A percentile compares a stretch with the other conserved stretches of the same genome.
Conservation (phyloP, 2,329 filamentous ascomycete genomes). For the Talaromyces marneffei region DNA sequence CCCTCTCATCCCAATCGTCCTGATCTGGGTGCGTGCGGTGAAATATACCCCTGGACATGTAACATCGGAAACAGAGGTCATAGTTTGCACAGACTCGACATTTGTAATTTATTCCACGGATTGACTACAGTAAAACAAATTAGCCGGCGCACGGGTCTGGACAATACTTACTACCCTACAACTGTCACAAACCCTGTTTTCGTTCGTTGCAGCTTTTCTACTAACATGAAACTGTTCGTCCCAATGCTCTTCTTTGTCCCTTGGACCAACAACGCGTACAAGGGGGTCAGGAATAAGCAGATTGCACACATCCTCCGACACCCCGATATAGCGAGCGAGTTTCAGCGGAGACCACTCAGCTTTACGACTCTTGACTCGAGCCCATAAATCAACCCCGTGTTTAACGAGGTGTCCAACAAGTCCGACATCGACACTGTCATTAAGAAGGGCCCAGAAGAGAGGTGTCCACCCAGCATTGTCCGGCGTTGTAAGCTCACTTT, state of each 20-base stretch:
- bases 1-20: neutral
- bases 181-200: neutral
- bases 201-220: neutral
- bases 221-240: neutral
- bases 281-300: neutral
- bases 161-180: neutral
- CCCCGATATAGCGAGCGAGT: neutral
- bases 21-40: neutral
- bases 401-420: neutral
- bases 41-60: neutral
- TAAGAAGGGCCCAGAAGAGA: neutral
- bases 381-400: neutral
- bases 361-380: neutral
- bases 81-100: neutral
- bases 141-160: neutral
- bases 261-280: neutral
- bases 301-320: neutral
- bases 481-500: neutral
- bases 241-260: neutral
- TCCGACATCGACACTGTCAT: neutral
- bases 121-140: neutral
- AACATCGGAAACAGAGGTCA: neutral
- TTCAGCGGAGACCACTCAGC: neutral
- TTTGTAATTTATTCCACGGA: neutral
- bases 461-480: neutral